Base-by-base conservation (phyloP, 2,329 filamentous ascomycete species). In the Penicillium decumbens region DNA sequence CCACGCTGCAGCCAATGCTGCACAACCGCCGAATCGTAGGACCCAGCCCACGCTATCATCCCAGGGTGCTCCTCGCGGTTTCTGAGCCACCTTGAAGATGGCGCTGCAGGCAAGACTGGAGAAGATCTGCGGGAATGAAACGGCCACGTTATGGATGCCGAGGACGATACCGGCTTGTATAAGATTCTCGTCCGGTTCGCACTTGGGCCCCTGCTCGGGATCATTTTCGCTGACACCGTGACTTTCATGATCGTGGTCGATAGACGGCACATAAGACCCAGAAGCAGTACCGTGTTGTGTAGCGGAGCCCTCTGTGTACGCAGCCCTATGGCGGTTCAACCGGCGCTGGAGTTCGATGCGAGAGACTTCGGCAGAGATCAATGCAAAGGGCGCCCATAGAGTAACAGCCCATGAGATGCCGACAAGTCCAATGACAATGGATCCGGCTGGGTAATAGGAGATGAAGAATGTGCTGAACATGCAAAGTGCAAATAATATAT, bases 81-180 rank as follows among this genome's bases (percentile, higher is more conserved):
- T 95, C 73, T 97, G 91, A 62, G 92, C 80, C 35, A 85, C 74
- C 64, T 83, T 85, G 75, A 97, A 97, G 54, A 97, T 87, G 51
- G 87, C 75, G 64, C 87, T 90, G 51, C 88, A 92, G 23, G 87
- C 83, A 25, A 96, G 73, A 5, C 90, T 96, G 9, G 92, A 90
- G 47, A 96, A 79, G 53, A 96, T 91, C 67, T 97, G 92, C 1
- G 92, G 92, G 4, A 89, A 84, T 0, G 91, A 89, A 59, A 97
- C 88, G 13, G 91, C 86, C 73, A 97, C 92, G 69, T 97, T 97
- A 75, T 97, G 92, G 47, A 97, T 90, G 7, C 92, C 92, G 2
- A 97, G 79, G 39, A 97, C 89, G 35, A 96, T 87, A 37, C 92
- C 90, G 4, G 90, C 89, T 65, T 93, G 87, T 62, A 91, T 87